Evolutionary conservation across 2,329 filamentous ascomycete species (phyloP).

Genomic region (Chrysosporium keratinophilum): DNA sequence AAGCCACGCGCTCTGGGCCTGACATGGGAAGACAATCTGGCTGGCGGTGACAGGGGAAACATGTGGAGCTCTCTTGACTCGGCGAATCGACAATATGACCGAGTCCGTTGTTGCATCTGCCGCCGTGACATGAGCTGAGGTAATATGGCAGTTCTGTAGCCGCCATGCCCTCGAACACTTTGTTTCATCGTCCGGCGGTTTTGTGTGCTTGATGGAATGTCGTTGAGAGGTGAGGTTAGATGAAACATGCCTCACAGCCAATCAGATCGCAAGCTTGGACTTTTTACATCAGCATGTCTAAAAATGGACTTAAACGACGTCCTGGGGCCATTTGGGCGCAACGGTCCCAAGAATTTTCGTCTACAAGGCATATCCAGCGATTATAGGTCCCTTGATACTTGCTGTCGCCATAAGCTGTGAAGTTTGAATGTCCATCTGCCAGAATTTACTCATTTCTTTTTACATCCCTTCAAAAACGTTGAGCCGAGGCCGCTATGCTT

Average conservation of each 20-base stretch:
- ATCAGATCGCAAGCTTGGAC: not conserved
- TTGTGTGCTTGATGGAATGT: not conserved
- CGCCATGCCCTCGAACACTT: not conserved
- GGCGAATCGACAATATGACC: not conserved
- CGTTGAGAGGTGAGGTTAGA: not conserved
- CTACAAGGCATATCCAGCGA: no score
- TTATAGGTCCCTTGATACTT: no score
- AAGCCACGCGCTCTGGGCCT: not conserved
- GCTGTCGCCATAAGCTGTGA: no score
- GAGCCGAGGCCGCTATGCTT: no score
- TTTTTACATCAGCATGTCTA: not conserved
- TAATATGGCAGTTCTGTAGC: not conserved
- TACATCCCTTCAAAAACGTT: no score
- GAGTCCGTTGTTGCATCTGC: not conserved
- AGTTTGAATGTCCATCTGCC: no score
- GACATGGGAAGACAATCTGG: not conserved
- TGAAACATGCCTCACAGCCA: not conserved
- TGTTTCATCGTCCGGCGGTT: not conserved
- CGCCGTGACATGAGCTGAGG: not conserved
- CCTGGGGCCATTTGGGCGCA: not conserved
- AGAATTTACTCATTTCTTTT: no score
- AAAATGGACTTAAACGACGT: not conserved
- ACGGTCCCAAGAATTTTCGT: not conserved
- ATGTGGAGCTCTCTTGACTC: not conserved
- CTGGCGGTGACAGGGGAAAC: not conserved